These are phyloP conservation scores for Russula foetens DNA, from an alignment of 768 basidiomycete genomes.

Conservation along the genomic window DNA sequence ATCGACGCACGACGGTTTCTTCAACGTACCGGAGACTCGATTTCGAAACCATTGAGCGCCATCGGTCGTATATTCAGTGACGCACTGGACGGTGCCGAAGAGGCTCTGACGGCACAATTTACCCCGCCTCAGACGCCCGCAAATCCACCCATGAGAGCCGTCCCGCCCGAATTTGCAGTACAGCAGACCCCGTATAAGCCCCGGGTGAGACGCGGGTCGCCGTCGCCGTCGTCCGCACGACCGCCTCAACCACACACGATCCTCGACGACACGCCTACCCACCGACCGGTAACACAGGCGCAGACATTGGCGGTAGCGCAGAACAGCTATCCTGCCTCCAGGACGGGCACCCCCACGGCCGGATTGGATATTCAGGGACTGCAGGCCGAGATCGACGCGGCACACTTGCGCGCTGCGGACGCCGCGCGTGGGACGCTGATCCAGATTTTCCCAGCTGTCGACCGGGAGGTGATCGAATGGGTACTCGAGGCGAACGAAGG, in stretches of 20 bases:
- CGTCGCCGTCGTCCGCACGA: constrained; percentile 28
- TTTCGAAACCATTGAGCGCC: constrained; percentile 86
- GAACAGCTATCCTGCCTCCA: constrained; percentile 4
- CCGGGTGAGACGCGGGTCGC: constrained; percentile 48
- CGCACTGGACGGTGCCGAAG: constrained; percentile 66
- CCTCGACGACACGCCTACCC: constrained; percentile 47
- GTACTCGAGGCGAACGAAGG: constrained; percentile 86
- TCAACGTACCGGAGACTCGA: constrained; percentile 84
- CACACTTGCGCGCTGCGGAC: constrained; percentile 62
- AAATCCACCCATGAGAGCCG: not conserved
- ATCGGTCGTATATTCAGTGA: constrained; percentile 84
- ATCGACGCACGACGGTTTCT: constrained; percentile 73
- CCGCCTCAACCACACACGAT: constrained; percentile 22
- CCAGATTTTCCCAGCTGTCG: constrained; percentile 84
- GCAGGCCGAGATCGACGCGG: constrained; percentile 70
- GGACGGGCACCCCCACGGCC: constrained; percentile 20
- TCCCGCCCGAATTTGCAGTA: not conserved
- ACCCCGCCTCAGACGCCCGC: constrained; percentile 7
- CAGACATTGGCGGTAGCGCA: constrained; percentile 1
- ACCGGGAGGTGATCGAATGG: constrained; percentile 78
- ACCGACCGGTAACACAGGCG: constrained; percentile 18
- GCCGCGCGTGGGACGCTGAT: constrained; percentile 69
- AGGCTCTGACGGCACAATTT: constrained; percentile 27
- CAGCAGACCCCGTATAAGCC: constrained; percentile 68
- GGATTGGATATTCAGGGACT: constrained; percentile 51